Base-by-base conservation (phyloP, 345 rosid species). In the Brassica carinata region DNA sequence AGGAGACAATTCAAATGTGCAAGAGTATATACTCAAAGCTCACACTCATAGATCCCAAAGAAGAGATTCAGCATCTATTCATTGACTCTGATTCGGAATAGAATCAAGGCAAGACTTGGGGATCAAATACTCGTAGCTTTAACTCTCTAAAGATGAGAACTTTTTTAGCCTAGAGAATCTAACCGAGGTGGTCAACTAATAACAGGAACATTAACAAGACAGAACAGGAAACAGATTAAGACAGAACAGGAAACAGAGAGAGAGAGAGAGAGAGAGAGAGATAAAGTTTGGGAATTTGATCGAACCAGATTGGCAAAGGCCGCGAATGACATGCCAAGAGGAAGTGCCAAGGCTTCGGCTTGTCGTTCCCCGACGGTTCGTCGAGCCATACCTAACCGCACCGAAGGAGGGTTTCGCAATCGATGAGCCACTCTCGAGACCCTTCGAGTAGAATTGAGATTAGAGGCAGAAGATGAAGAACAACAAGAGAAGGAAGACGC, bases 251-350 rank as follows among this genome's bases (percentile, higher is more conserved):
- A 23, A 69, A 69, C 36, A 67, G 31, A 55, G 69, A 19, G 23
- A 19, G 23, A 19, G 23, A 19, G 23, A 19, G 23, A 19, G 23
- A n/a, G 3, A 72, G 18, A 64, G 19, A 64, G 1, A 19, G 26
- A 34, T 8, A 74, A 80, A 81, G 75, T 30, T 9, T 8, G 30
- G n/a, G 30, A 48, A 77, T 30, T 73, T 76, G 73, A 83, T 34
- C 78, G 26, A 85, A 95, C 99, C 99, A 90, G 86, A 59, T 92
- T 87, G 65, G 93, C 87, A 72, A 96, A 88, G 27, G 92, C 98
- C 0, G 97, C 99, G 67, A 96, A 86, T 9, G 98, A 93, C 96
- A 96, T 92, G 43, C 99, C 99, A 3, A 96, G 91, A 82, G 93
- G 92, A 40, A 90, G 88, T 3, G 97, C 98, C 72, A 89, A 80